Evolutionary conservation across 78 protist species (phyloP).

Genomic region (Ministeria vibrans): DNA sequence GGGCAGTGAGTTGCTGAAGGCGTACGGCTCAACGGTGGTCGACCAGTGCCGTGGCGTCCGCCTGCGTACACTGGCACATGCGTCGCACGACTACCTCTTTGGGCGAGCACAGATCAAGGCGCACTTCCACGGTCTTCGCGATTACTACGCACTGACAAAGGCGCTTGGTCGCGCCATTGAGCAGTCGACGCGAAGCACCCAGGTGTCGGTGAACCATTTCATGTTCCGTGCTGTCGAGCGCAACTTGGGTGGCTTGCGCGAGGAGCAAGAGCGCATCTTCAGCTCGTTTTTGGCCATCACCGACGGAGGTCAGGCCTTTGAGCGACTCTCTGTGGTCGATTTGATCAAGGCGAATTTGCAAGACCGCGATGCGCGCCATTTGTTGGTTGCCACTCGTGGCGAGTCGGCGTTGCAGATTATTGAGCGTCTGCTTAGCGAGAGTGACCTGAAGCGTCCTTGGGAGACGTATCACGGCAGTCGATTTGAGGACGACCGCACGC

Average conservation of each 20-base stretch:
- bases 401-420: slow-evolving; percentile 11
- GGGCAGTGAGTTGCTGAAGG: slow-evolving; percentile 7
- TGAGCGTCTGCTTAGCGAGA: neutral
- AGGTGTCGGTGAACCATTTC: neutral
- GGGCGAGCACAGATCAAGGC: neutral
- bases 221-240: slow-evolving; percentile 13
- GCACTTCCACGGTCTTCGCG: slow-evolving; percentile 55
- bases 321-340: neutral
- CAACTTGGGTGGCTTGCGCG: neutral
- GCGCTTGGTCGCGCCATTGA: neutral
- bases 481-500: slow-evolving; percentile 23
- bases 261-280: neutral
- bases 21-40: neutral
- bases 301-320: neutral
- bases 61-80: neutral
- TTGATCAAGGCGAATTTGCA: neutral
- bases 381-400: neutral
- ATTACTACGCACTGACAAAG: slow-evolving; percentile 32
- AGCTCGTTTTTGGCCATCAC: neutral
- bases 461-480: slow-evolving; percentile 19
- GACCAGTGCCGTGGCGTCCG: neutral
- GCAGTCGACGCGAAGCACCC: neutral
- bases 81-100: slow-evolving; percentile 20
- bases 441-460: neutral
- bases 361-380: slow-evolving; percentile 21